Conservation (phyloP, 2,329 filamentous ascomycete genomes). For the Venturiaceae sp. region DNA sequence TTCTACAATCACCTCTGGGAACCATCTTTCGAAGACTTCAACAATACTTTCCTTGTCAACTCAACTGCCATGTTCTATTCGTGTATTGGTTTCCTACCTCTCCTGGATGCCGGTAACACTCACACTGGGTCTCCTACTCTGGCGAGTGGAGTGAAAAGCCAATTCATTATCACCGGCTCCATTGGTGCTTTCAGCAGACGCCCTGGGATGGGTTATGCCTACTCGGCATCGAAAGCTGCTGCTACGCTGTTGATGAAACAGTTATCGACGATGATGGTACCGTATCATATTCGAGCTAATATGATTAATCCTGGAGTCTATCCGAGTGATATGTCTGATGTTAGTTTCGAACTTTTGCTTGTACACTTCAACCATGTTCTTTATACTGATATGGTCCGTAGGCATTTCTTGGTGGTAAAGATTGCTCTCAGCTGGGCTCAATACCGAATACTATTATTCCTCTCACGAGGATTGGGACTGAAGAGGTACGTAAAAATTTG, state of each 20-base stretch:
- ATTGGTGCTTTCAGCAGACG: slow-evolving; percentile 18
- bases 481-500: too few species aligned
- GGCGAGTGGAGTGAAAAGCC: slow-evolving; percentile 13
- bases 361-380: neutral
- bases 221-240: slow-evolving; percentile 34
- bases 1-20: neutral
- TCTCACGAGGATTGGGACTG: slow-evolving; percentile 28
- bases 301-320: slow-evolving; percentile 33
- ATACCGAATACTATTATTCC: slow-evolving; percentile 16
- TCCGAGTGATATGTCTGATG: slow-evolving; percentile 32
- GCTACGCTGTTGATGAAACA: slow-evolving; percentile 35
- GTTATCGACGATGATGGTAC: slow-evolving; percentile 29
- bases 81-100: slow-evolving; percentile 28
- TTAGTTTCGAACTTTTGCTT: neutral
- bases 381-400: slow-evolving; percentile 14
- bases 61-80: slow-evolving; percentile 28
- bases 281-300: slow-evolving; percentile 37
- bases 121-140: slow-evolving; percentile 12
- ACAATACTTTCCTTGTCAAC: slow-evolving; percentile 18
- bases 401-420: slow-evolving; percentile 22
- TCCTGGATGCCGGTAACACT: slow-evolving; percentile 32
- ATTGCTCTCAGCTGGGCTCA: neutral
- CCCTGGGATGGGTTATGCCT: slow-evolving; percentile 27
- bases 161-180: slow-evolving; percentile 6
- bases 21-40: neutral